Base-by-base conservation (phyloP, 176 grass and related monocot genomes). In the Saccharum officinarum region DNA sequence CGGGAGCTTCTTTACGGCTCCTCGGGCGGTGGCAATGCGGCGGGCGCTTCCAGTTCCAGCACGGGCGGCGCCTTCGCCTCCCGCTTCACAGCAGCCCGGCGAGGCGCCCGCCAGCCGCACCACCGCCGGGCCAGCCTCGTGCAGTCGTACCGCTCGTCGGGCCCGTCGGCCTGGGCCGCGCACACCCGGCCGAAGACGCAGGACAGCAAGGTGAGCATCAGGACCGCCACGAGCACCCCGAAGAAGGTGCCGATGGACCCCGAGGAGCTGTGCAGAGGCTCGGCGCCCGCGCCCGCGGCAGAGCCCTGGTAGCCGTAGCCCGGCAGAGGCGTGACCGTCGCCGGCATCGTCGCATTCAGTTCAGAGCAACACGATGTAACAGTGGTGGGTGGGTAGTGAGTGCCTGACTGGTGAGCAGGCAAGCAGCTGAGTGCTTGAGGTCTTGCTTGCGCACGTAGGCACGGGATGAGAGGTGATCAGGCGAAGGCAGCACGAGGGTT, bases 91-190 rank as follows among this genome's bases (percentile, higher is more conserved):
- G 65, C 76, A 67, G 67, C 6, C 44, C 77, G 60, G 37, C 87
- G 84, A 73, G 60, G 77, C 18, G 67, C 17, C 49, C 84, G 41
- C 81, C 89, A 86, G 16, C 73, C 67, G 76, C 91, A 79, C 86
- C 87, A 87, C 46, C 89, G 76, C 6, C 77, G 55, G 14, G 77
- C 85, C 67, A 86, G 85, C 78, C 28, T 70, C 26, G 68, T 63
- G 86, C 93, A 98, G 67, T 98, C 91, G 82, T 95, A 95, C 15
- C 38, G 40, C 55, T 94, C 87, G 39, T 98, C 93, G 10, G 95
- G 85, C 4, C 88, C 93, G 67, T 83, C 89, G 60, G 79, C 87
- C 13, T 83, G 62, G 38, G 2, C 41, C 41, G 89, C 66, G 83
- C 91, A 98, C 36, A 89, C 88, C 55, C 87, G 80, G 10, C 93